Evolutionary conservation across 2,329 filamentous ascomycete genomes (phyloP), one percentile per base, ranked within the genome.

Genomic region (Aspergillus hortae): DNA sequence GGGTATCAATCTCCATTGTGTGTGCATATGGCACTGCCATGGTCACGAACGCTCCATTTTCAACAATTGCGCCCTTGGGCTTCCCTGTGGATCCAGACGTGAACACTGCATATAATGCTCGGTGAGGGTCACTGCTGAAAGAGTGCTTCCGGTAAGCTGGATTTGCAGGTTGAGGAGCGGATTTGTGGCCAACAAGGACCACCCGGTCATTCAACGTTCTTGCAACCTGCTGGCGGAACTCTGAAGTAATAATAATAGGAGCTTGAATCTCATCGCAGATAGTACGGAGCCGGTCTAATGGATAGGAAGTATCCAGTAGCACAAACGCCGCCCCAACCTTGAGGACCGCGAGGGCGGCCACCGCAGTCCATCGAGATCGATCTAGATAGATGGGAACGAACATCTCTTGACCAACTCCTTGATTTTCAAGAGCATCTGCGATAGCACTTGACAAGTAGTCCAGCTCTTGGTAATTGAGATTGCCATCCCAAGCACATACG

Each of bases 401-500:
- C 6, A 27, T 52, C 4, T 57, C 54, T 4, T 67, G 42, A n/a
- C 65, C 57, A 38, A 73, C 56, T 33, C 67, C 65, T 15, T 63
- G 57, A 3, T 58, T 59, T 4, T 49, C 54, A 10, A 72, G 55
- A 17, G 62, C 55, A 19, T 61, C 56, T 11, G 67, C 61, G 12
- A 58, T 54, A 46, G 14, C 55, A 53, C 19, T 67, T 53, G 51
- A 67, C 57, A 70, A 62, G 4, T 53, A 59, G 6, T 66, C 58
- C 4, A 68, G 51, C 43, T 67, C 55, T 3, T 19, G 33, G 45
- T 67, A 68, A 1, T 57, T 61, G 4, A 65, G 53, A 2, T 48
- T 43, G 15, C 63, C 64, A 49, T 67, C 63, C 61, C 61, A 69
- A 11, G 64, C 57, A 17, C 32, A 53, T 6, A 67, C 55, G n/a